A percentile compares a stretch with the other conserved stretches of the same genome.
Conservation (phyloP, 805 yeast genomes). For the Kodamaea kakaduensis region DNA sequence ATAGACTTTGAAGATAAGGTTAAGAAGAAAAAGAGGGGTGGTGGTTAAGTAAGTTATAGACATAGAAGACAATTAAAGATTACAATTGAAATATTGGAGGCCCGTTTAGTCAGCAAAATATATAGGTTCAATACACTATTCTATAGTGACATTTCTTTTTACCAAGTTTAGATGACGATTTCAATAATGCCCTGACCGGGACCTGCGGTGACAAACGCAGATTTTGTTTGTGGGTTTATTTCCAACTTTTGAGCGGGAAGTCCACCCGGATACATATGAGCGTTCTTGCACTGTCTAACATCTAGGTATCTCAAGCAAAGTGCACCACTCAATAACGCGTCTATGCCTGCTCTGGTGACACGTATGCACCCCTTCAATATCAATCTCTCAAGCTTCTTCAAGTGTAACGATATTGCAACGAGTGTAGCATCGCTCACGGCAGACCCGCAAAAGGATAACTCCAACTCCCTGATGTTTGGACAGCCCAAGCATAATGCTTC, state of each 20-base stretch:
- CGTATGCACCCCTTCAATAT: constrained; percentile 66
- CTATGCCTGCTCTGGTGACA: constrained; percentile 75
- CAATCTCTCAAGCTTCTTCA: constrained; percentile 46
- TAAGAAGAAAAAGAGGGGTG: constrained; percentile 53
- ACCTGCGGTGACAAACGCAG: constrained; percentile 56
- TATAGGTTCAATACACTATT: no score
- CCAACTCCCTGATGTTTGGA: constrained; percentile 47
- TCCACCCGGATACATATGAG: constrained; percentile 59
- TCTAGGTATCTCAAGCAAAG: constrained; percentile 50
- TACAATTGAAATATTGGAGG: not conserved
- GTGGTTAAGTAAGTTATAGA: constrained; percentile 16
- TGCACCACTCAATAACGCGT: constrained; percentile 57
- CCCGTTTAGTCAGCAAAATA: not conserved
- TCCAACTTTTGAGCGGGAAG: constrained; percentile 52
- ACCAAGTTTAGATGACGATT: constrained; percentile 43
- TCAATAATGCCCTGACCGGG: constrained; percentile 54
- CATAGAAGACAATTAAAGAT: not conserved
- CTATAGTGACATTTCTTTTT: no score
- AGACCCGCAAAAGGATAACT: constrained; percentile 71
- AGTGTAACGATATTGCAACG: constrained; percentile 53
- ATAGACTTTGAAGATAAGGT: constrained; percentile 62
- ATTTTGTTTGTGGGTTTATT: constrained; percentile 48
- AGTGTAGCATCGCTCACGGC: constrained; percentile 74
- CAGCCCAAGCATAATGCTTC: constrained; percentile 69
- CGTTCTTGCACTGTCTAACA: constrained; percentile 70